phyloP scores from a whole-genome alignment of 805 yeast species.

The Blastobotrys muscicola region DNA sequence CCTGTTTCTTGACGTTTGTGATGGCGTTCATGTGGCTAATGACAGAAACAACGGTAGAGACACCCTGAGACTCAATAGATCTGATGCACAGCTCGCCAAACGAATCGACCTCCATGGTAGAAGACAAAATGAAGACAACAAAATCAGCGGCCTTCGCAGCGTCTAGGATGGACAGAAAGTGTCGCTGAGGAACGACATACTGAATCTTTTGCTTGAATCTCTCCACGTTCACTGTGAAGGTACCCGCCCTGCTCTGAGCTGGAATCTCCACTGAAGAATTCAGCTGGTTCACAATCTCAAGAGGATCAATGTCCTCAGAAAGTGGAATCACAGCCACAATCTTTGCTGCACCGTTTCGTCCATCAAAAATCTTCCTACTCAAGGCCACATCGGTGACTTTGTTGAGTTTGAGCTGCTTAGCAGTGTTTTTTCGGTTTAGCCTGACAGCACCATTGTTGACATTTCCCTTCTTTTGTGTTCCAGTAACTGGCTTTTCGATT shows the following conservation, averaged over 20 bases:
- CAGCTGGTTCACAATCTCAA: conserved; percentile 19
- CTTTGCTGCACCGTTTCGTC: conserved; percentile 71
- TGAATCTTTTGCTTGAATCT: conserved; percentile 71
- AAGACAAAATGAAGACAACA: conserved; percentile 83
- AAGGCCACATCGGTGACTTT: conserved; percentile 55
- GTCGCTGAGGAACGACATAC: conserved; percentile 55
- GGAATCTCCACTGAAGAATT: conserved; percentile 16
- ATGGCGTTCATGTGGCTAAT: conserved; percentile 23
- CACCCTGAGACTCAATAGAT: conserved; percentile 86
- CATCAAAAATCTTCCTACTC: conserved; percentile 67
- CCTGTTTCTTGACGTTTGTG: conserved; percentile 67
- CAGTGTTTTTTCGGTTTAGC: conserved; percentile 64
- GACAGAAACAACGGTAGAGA: conserved; percentile 47
- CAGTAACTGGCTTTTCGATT: conserved; percentile 51
- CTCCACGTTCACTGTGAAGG: conserved; percentile 28
- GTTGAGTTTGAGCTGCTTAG: conserved; percentile 65
- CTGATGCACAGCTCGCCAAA: conserved; percentile 86
- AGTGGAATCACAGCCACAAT: conserved; percentile 74
- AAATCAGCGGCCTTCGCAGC: conserved; percentile 85
- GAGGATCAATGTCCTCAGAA: conserved; percentile 53
- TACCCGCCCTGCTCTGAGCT: conserved; percentile 9
- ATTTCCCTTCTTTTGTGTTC: background rate
- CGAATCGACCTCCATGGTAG: conserved; percentile 70
- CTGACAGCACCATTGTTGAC: conserved; percentile 28
- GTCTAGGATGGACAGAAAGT: conserved; percentile 65